Conservation (phyloP, 2,329 filamentous ascomycete species). For the Calonectria hawksworthii region DNA sequence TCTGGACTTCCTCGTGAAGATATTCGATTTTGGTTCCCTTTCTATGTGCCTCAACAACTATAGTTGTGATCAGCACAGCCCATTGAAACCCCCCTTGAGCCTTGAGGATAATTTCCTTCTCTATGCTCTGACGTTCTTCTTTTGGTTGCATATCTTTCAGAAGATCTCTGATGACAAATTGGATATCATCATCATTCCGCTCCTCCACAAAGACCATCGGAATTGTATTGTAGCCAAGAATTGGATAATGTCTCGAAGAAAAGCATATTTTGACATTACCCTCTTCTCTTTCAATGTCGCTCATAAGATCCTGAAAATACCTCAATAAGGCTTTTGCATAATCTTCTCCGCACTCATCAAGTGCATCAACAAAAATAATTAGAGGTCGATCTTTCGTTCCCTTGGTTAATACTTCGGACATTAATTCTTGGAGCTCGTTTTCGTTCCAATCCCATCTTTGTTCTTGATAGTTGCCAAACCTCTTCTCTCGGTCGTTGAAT, state of each 20-base stretch:
- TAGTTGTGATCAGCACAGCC: conserved; percentile 10
- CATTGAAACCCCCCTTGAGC: conserved; percentile 19
- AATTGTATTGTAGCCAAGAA: conserved; percentile 8
- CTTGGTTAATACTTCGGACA: background rate
- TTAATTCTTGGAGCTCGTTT: background rate
- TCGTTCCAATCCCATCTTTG: background rate
- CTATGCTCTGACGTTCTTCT: background rate
- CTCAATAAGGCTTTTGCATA: background rate
- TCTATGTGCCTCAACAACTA: background rate
- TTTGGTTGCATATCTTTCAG: background rate
- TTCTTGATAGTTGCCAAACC: background rate
- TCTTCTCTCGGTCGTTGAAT: background rate
- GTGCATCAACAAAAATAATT: conserved; percentile 16
- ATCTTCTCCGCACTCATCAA: conserved; percentile 15
- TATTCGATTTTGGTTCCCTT: background rate
- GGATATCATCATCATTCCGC: conserved; percentile 6
- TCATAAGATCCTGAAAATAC: conserved; percentile 10
- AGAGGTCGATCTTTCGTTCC: background rate
- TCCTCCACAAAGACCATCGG: conserved; percentile 10
- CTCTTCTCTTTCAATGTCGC: background rate
- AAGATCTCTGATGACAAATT: background rate
- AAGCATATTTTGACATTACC: conserved; percentile 7
- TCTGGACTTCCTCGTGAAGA: background rate
- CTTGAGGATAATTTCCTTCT: conserved; percentile 9
- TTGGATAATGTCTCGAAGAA: conserved; percentile 22